Base-by-base conservation (phyloP, 1,284 basidiomycete species). In the Pyrrhoderma lamaoense region DNA sequence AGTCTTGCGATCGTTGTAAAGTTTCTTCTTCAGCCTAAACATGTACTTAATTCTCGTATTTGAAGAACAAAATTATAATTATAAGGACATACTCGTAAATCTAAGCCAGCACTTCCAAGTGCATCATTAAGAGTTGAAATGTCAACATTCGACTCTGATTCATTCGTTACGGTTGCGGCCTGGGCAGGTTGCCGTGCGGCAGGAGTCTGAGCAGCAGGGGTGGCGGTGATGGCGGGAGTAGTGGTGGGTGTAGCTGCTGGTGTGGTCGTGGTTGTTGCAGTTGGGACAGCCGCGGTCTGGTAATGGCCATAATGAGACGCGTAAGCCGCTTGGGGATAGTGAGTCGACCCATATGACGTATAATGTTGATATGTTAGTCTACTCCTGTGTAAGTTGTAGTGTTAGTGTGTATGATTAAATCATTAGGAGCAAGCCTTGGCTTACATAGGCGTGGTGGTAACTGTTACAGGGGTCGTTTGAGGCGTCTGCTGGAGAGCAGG, bases 41-140 rank as follows among this genome's bases (percentile, higher is more conserved):
- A 19, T 5, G 23, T 52, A 19, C 7, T 7, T 43, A 13, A 43
- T 19, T 18, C n/a, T 46, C 50, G 35, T 56, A 45, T 39, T 38
- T 7, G 37, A 16, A 31, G 27, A 31, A 31, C 11, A 11, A 31
- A 5, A 31, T 5, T 31, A 11, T 31, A 31, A 5, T 31, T 31
- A 11, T 5, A 5, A 31, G 5, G 19, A 67, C 73, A 57, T 60
- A 87, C 87, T 61, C 84, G 70, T 35, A 90, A 68, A 68, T 91
- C 88, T 5, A 91, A 85, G 13, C 88, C 88, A 11, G 87, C 86
- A 60, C 85, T 88, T 3, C 86, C 88, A 2, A 90, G 66, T 1
- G 86, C 88, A 61, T 91, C 88, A 53, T 88, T 90, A 42, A 91
- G 61, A 3, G 82, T 85, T 8, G 85, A 77, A 36, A 88, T 76